Base-by-base conservation (phyloP, 2,329 filamentous ascomycete genomes). In the Arthroderma sp. region DNA sequence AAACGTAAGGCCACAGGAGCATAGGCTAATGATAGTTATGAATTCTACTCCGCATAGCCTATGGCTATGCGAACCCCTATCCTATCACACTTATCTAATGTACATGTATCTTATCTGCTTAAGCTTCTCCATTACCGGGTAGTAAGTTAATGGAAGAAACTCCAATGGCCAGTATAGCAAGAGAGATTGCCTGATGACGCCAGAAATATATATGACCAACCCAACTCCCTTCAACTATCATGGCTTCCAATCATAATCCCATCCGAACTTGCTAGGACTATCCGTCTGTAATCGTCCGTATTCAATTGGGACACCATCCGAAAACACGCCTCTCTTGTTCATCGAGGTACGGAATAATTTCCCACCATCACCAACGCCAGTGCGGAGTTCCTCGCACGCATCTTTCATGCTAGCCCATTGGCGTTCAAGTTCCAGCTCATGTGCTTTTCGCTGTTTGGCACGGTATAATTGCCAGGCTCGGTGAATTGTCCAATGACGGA, bases 401-500 rank as follows among this genome's bases (percentile, higher is more conserved):
- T 78, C 77, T 59, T 81, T 79, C 86, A 98, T 97, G 67, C 82
- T 82, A 68, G 88, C 85, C 74, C 91, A 90, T 76, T 83, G 82
- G 43, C 87, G 79, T 74, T 89, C 82, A 51, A 96, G 79, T 70
- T 91, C 88, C 56, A 79, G 75, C 68, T 87, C 79, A 55, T 83
- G 79, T 37, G 76, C 74, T 62, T 80, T 77, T 53, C 84, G 83
- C 66, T 84, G 79, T 69, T 87, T 81, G 64, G 84, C 80, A 66
- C 85, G 83, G 74, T 86, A 86, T 31, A 97, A 79, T 66, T 88
- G 80, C 89, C 91, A 97, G 21, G 91, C 91, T 65, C 93, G 90
- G 78, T 97, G 91, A 73, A 98, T 97, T 55, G 93, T 97, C 93
- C 93, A 98, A 79, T 98, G 93, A 51, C 93, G 88, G 62, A 98